phyloP scores from a whole-genome alignment of 441 rosid species.

The Breynia disticha region DNA sequence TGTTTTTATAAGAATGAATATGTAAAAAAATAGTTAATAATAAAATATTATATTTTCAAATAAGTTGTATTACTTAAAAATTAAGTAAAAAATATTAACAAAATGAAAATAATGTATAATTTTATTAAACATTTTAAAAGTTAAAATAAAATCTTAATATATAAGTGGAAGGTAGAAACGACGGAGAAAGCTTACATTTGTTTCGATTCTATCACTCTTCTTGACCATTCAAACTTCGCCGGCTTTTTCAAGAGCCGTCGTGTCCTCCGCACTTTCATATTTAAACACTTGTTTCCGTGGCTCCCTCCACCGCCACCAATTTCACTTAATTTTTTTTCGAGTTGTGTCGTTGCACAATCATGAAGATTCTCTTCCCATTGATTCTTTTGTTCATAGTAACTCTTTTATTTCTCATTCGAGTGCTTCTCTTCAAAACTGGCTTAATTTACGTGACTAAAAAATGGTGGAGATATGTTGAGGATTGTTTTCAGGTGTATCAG shows the following conservation, averaged over 20 bases:
- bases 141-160: neutral
- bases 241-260: neutral
- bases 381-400: slow-evolving; percentile 12
- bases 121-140: no score
- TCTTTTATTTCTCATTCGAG: slow-evolving; percentile 32
- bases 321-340: neutral
- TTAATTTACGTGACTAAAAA: slow-evolving; percentile 43
- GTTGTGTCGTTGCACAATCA: neutral
- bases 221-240: slow-evolving; percentile 1
- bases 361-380: slow-evolving; percentile 32
- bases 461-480: slow-evolving; percentile 37
- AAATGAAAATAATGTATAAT: no score
- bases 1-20: no score
- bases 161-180: neutral
- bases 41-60: no score
- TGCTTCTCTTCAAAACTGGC: slow-evolving; percentile 53
- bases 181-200: neutral
- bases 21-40: no score
- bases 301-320: neutral
- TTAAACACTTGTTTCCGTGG: neutral
- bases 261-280: neutral
- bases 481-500: slow-evolving; percentile 58
- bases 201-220: neutral
- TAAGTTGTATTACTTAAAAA: no score
- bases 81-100: no score